Conservation (phyloP, 2,329 filamentous ascomycete species). For the Alternaria sp. region DNA sequence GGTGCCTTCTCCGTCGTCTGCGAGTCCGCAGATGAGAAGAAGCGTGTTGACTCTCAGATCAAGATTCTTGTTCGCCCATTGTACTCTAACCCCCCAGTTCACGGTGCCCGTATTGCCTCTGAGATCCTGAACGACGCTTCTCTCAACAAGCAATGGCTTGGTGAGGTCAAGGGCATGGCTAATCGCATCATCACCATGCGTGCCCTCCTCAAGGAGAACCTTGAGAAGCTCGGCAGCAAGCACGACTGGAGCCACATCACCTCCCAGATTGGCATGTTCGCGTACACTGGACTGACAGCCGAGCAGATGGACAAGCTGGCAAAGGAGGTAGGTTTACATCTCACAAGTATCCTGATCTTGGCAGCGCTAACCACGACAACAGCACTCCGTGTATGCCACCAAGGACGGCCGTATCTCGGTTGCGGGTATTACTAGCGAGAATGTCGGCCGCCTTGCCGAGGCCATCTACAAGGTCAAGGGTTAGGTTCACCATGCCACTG, state of each 20-base stretch:
- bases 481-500: conserved; percentile 36
- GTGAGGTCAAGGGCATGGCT: conserved; percentile 97
- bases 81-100: conserved; percentile 97
- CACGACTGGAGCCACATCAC: conserved; percentile 99
- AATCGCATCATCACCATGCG: conserved; percentile 99
- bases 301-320: conserved; percentile 92
- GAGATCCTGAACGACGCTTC: conserved; percentile 86
- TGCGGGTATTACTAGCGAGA: conserved; percentile 80
- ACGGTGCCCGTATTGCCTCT: conserved; percentile 92
- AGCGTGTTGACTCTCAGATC: conserved; percentile 94
- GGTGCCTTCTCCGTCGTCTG: conserved; percentile 95
- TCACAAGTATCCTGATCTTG: neutral
- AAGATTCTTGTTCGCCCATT: conserved; percentile 97
- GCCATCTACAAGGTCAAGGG: conserved; percentile 85
- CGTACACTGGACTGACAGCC: conserved; percentile 90
- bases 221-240: conserved; percentile 93
- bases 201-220: conserved; percentile 89
- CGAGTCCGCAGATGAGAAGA: conserved; percentile 86
- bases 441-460: conserved; percentile 82
- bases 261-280: conserved; percentile 97
- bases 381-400: conserved; percentile 96
- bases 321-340: conserved; percentile 70
- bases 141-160: conserved; percentile 93
- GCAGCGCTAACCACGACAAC: conserved; percentile 24
- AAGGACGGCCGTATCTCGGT: conserved; percentile 89